A percentile compares a stretch with the other conserved stretches of the same genome.
phyloP scores from a whole-genome alignment of 1,284 basidiomycete genomes.

The Hypsizygus ulmarius region DNA sequence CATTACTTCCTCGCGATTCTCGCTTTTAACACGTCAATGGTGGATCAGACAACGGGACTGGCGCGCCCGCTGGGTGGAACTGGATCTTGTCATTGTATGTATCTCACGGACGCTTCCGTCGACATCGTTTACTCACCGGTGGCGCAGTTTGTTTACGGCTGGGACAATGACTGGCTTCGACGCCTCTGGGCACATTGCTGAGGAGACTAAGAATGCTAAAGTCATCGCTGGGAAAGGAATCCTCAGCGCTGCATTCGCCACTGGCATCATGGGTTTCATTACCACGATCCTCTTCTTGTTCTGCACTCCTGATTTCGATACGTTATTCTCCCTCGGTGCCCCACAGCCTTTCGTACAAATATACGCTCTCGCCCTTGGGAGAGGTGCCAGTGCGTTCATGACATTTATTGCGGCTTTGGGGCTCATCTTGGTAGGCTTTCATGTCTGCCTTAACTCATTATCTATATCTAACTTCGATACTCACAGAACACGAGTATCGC shows the following conservation, averaged over 20 bases:
- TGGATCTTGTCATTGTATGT: conserved; percentile 77
- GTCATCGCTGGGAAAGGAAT: conserved; percentile 80
- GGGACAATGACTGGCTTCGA: conserved; percentile 86
- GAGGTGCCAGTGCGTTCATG: conserved; percentile 78
- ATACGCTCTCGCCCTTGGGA: conserved; percentile 78
- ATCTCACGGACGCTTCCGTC: conserved; percentile 2
- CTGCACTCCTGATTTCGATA: conserved; percentile 77
- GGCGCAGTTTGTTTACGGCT: conserved; percentile 70
- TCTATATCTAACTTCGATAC: background rate
- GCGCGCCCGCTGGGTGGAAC: conserved; percentile 81
- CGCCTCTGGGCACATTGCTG: conserved; percentile 84
- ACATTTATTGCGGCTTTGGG: conserved; percentile 76
- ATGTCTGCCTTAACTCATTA: conserved; percentile 2
- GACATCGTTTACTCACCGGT: conserved; percentile 2
- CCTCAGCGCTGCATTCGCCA: conserved; percentile 69
- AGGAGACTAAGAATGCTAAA: conserved; percentile 87
- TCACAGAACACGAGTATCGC: conserved; percentile 77
- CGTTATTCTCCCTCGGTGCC: conserved; percentile 68
- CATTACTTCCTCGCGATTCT: background rate
- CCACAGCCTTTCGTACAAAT: conserved; percentile 88
- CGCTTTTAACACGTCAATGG: background rate
- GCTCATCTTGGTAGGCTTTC: conserved; percentile 62
- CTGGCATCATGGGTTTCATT: conserved; percentile 70
- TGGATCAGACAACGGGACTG: conserved; percentile 76
- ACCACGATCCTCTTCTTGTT: conserved; percentile 82